Percentiles rank a stretch among this genome's conserved stretches.
Conservation (phyloP, 1,284 basidiomycete species). For the Vanrija sp. region DNA sequence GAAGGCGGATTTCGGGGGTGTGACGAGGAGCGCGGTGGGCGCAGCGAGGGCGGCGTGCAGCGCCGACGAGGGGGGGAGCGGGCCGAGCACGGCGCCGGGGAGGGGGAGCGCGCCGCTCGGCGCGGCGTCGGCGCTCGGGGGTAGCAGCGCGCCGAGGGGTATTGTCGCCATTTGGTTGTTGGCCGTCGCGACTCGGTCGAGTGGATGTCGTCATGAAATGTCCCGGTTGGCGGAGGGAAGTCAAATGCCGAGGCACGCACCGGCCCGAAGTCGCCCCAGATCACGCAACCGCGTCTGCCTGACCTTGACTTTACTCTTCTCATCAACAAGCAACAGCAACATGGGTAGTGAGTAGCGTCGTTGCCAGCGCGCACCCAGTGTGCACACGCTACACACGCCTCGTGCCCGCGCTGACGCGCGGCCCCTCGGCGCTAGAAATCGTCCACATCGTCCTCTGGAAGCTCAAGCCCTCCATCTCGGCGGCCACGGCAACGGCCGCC, state of each 20-base stretch:
- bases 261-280: too few species aligned
- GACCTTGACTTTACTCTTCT: neutral
- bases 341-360: slow-evolving; percentile 19
- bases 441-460: slow-evolving; percentile 48
- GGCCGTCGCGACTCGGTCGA: too few species aligned
- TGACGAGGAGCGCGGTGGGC: slow-evolving; percentile 32
- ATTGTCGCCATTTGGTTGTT: neutral
- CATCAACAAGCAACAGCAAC: neutral
- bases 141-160: slow-evolving; percentile 24
- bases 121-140: slow-evolving; percentile 7
- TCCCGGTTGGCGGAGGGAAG: too few species aligned
- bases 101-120: slow-evolving; percentile 9
- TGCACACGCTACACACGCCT: too few species aligned
- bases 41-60: slow-evolving; percentile 31
- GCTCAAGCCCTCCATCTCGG: slow-evolving; percentile 32
- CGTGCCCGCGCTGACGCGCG: too few species aligned
- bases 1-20: slow-evolving; percentile 21
- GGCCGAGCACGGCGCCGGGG: slow-evolving; percentile 23
- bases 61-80: slow-evolving; percentile 31
- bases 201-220: too few species aligned
- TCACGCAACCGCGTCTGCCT: too few species aligned
- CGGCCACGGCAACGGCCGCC: slow-evolving; percentile 24
- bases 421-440: slow-evolving; percentile 14
- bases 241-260: too few species aligned
- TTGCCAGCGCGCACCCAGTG: too few species aligned